Base-by-base conservation (phyloP, 2,329 filamentous ascomycete genomes). In the Curvularia sp. region DNA sequence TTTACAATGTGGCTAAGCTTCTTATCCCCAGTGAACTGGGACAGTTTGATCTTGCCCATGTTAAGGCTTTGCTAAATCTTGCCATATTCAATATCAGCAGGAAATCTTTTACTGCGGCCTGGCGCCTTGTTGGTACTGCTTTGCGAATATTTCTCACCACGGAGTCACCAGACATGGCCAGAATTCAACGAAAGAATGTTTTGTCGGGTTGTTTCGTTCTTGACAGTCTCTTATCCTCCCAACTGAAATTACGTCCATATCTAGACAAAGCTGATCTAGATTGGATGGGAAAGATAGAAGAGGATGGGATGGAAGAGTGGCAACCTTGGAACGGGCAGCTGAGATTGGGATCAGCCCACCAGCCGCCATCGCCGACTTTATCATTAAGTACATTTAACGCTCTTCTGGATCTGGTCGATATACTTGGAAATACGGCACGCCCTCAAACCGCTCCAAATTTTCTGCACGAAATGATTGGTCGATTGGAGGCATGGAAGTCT, bases 241-340 rank as follows among this genome's bases (percentile, higher is more conserved):
- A 83, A 3, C 75, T 87, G 3, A 76, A 81, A 18, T 79, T 79
- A 31, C 74, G 79, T 12, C 79, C 84, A 3, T 83, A 84, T 68
- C 77, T 88, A 2, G 76, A 78, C 54, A 71, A 75, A 10, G 78
- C 80, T 10, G 82, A 85, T 52, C 67, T 85, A 31, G 73, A 78
- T 20, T 72, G 75, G 33, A 70, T 81, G 33, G 82, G 82, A 5
- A 75, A 77, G 4, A 76, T 89, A 3, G 81, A 85, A 33, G 87
- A 90, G 71, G 87, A 90, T 66, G 88, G 88, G 0, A 76, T 89
- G 28, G 89, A 92, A 67, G 88, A 91, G 77, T 91, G 89, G 89
- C 86, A 89, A 62, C 86, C 87, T 0, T 92, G 89, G 89, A 80
- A 81, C 26, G 84, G 87, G 15, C 80, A 82, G 55, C 69, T 82